Conservation (phyloP, 148 eudicot genomes). For the Cornus kousa region DNA sequence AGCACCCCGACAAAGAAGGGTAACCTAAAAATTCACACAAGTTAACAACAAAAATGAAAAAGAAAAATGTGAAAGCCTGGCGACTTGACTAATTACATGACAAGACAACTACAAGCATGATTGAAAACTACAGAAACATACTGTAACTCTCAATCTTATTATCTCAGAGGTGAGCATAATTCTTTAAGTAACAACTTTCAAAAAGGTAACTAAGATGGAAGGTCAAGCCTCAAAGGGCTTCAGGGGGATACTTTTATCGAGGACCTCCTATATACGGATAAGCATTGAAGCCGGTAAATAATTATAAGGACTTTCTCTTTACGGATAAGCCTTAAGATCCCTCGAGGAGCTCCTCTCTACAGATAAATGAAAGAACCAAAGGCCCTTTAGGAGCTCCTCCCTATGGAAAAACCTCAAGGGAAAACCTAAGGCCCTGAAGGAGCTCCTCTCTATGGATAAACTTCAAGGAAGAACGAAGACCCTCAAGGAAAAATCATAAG, state of each 20-base stretch:
- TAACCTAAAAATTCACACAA: constrained; percentile 53
- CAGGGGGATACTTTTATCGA: too few species aligned
- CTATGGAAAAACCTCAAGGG: too few species aligned
- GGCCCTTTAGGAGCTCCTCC: too few species aligned
- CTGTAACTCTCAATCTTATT: not conserved
- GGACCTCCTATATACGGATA: too few species aligned
- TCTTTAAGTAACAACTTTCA: not conserved
- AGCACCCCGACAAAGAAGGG: constrained; percentile 89
- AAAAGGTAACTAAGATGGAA: not conserved
- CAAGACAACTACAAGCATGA: not conserved
- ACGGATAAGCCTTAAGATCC: too few species aligned
- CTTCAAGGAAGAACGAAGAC: not conserved
- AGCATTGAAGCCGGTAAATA: too few species aligned
- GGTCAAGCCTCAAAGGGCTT: too few species aligned
- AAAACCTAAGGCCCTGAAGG: too few species aligned
- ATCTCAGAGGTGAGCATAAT: not conserved
- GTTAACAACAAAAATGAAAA: not conserved
- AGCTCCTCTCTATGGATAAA: too few species aligned
- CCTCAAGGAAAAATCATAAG: not conserved
- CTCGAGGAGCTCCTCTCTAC: too few species aligned
- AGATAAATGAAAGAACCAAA: too few species aligned
- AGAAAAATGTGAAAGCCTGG: not conserved
- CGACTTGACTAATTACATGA: not conserved
- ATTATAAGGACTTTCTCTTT: too few species aligned
- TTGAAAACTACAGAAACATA: not conserved